Evolutionary conservation across 2,329 filamentous ascomycete genomes (phyloP).

Genomic region (Botrytis pseudocinerea): DNA sequence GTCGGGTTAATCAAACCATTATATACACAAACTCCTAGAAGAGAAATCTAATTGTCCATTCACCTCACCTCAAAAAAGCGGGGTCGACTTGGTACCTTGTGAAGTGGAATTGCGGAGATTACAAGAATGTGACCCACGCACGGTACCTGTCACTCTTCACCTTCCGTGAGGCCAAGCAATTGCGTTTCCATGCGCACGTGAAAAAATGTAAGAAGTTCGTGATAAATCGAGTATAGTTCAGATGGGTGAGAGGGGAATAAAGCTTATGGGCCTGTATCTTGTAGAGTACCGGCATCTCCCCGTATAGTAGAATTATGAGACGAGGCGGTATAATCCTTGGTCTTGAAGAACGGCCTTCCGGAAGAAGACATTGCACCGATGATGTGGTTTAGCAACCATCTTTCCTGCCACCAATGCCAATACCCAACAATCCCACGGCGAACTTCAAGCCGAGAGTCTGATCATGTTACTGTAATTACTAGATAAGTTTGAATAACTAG

Average conservation of each 20-base stretch:
- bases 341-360: neutral
- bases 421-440: neutral
- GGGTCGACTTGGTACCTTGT: neutral
- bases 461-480: neutral
- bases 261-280: neutral
- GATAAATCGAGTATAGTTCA: neutral
- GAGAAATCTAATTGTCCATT: neutral
- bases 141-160: neutral
- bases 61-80: neutral
- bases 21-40: neutral
- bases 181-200: neutral
- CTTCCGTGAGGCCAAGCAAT: neutral
- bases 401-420: neutral
- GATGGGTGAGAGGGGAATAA: neutral
- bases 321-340: neutral
- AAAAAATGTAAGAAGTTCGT: neutral
- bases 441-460: neutral
- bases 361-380: neutral
- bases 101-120: slow-evolving; percentile 8
- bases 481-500: neutral
- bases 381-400: neutral
- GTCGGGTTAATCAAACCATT: neutral
- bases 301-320: neutral
- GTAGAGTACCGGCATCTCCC: neutral
- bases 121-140: neutral